phyloP scores from a whole-genome alignment of 768 basidiomycete genomes.

The Amanita subjunquillea region DNA sequence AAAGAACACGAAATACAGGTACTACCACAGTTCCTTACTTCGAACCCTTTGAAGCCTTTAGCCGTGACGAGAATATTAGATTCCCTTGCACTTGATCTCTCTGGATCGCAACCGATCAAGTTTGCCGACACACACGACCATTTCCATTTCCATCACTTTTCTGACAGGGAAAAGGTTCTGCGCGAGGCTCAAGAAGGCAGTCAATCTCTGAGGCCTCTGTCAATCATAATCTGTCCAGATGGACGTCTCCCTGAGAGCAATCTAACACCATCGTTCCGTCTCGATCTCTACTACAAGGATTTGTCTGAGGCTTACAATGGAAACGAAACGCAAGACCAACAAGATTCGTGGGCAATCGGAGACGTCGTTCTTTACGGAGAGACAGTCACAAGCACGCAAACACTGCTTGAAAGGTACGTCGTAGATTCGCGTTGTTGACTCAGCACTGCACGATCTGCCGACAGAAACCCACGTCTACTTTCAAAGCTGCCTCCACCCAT shows the following conservation, averaged over 20 bases:
- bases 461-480: conserved; percentile 70
- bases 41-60: conserved; percentile 28
- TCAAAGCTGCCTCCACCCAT: conserved; percentile 62
- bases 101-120: conserved; percentile 19
- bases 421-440: background rate
- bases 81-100: conserved; percentile 21
- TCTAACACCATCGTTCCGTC: conserved; percentile 68
- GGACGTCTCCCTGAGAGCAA: conserved; percentile 36
- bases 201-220: conserved; percentile 24
- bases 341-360: conserved; percentile 47
- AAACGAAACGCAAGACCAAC: conserved; percentile 12
- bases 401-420: conserved; percentile 83
- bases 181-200: conserved; percentile 15
- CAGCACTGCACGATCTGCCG: background rate
- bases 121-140: conserved; percentile 65
- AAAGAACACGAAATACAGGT: conserved; percentile 16
- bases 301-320: conserved; percentile 27
- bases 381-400: conserved; percentile 89
- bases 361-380: conserved; percentile 82
- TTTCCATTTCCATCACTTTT: conserved; percentile 38
- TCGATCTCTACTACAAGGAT: conserved; percentile 46
- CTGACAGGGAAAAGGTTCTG: conserved; percentile 22
- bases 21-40: conserved; percentile 53
- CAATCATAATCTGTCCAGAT: conserved; percentile 41
- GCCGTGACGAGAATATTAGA: conserved; percentile 30